Evolutionary conservation across 2,329 filamentous ascomycete genomes (phyloP).

Genomic region (Triangularia setosa): DNA sequence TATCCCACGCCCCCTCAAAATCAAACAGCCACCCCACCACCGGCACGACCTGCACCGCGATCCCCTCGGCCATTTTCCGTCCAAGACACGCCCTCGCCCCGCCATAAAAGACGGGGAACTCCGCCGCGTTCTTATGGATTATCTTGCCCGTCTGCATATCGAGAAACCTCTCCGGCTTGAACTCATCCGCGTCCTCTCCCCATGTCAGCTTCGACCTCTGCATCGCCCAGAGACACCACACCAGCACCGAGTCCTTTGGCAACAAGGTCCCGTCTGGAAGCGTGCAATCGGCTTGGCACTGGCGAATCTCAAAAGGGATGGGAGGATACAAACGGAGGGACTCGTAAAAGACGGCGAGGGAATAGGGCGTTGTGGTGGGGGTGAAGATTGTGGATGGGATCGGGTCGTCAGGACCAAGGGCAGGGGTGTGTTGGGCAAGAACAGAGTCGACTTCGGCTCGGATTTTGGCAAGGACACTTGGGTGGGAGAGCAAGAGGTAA

Average conservation of each 20-base stretch:
- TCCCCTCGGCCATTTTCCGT: slow-evolving; percentile 60
- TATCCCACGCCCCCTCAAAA: slow-evolving; percentile 42
- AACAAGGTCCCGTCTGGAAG: slow-evolving; percentile 60
- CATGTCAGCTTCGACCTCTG: slow-evolving; percentile 54
- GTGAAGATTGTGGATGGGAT: slow-evolving; percentile 35
- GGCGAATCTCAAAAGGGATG: slow-evolving; percentile 63
- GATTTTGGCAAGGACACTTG: slow-evolving; percentile 37
- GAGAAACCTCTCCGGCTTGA: slow-evolving; percentile 57
- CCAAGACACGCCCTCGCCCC: slow-evolving; percentile 59
- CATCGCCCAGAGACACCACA: slow-evolving; percentile 64
- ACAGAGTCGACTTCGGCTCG: slow-evolving; percentile 39
- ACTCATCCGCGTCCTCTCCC: slow-evolving; percentile 53
- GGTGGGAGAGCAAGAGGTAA: slow-evolving; percentile 55
- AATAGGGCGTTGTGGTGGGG: slow-evolving; percentile 48
- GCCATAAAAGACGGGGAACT: slow-evolving; percentile 64
- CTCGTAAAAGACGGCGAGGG: slow-evolving; percentile 61
- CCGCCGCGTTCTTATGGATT: slow-evolving; percentile 45
- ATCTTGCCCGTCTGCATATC: slow-evolving; percentile 37
- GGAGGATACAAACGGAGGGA: slow-evolving; percentile 59
- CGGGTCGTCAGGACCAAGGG: too few species aligned
- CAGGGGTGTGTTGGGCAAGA: slow-evolving; percentile 1
- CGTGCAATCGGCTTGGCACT: slow-evolving; percentile 47
- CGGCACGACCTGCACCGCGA: slow-evolving; percentile 55
- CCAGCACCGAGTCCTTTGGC: slow-evolving; percentile 49
- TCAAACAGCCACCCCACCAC: slow-evolving; percentile 48